Evolutionary conservation across 441 rosid species (phyloP).

Genomic region (Arabidopsis hybrid): DNA sequence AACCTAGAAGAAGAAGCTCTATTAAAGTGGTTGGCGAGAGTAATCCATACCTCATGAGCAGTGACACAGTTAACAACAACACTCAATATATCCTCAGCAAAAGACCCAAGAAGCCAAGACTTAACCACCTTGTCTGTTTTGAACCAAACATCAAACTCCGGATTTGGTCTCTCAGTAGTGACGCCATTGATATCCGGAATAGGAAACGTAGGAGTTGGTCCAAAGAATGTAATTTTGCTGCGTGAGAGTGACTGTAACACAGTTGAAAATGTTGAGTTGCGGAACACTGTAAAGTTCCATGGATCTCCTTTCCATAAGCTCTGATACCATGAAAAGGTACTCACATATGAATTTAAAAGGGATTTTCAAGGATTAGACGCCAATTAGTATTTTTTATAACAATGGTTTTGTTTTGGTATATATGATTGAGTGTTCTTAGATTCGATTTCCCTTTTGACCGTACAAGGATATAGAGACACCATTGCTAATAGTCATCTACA

Average conservation of each 20-base stretch:
- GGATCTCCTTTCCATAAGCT: neutral
- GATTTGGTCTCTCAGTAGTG: neutral
- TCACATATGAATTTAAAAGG: too few species aligned
- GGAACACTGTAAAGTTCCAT: neutral
- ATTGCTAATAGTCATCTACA: too few species aligned
- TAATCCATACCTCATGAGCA: neutral
- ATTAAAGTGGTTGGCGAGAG: neutral
- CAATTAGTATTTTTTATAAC: too few species aligned
- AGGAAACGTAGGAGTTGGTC: neutral
- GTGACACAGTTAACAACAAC: fast-evolving
- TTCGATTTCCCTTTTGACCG: too few species aligned
- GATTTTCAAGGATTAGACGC: too few species aligned
- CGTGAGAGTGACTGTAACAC: neutral
- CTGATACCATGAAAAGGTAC: neutral
- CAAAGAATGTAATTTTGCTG: neutral
- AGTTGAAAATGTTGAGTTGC: too few species aligned
- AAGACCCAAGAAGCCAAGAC: neutral
- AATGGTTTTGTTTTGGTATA: too few species aligned
- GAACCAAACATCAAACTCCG: neutral
- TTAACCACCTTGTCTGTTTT: neutral
- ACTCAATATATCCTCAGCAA: neutral
- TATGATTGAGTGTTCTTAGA: too few species aligned
- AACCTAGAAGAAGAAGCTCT: neutral
- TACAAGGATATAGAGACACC: too few species aligned
- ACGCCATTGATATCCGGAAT: too few species aligned